Base-by-base conservation (phyloP, 2,329 filamentous ascomycete species). In the Grosmannia huntii region DNA sequence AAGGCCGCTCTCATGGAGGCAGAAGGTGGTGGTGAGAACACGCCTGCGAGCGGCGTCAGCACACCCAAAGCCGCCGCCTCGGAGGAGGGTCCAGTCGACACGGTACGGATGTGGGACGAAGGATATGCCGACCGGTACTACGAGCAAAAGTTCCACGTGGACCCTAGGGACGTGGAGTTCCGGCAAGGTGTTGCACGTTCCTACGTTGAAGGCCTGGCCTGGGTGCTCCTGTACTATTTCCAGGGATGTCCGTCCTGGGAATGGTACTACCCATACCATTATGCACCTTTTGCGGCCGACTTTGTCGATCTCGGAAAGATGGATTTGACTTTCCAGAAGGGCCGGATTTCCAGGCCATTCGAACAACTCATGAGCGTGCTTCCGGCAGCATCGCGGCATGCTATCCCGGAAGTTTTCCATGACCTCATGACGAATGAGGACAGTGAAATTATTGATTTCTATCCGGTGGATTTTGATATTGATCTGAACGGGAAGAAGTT, bases 261-360 rank as follows among this genome's bases (percentile, higher is more conserved):
- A 56, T 99, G 94, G 94, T 99, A 94, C 70, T 99, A 96, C 68
- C 94, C 94, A 0, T 95, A 97, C 68, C 94, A 99, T 69, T 99
- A 99, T 69, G 95, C 94, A 1, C 94, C 95, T 4, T 99, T 99
- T 69, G 94, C 94, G 2, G 88, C 90, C 56, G 94, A 99, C 70
- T 99, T 99, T 70, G 85, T 87, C 60, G 85, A 91, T 58, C 78
- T 99, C 52, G 82, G 79, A 56, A 84, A 90, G 64, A 84, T 96
- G 77, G 78, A 87, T 36, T 82, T 96, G 63, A 76, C 80, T 21
- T 99, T 99, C 65, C 81, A 89, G 60, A 89, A 91, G 70, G 92
- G 92, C 12, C 83, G 78, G 54, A 88, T 90, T 4, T 96, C 96
- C 65, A 87, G 79, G 64, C 95, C 94, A 0, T 99, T 96, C 68